Evolutionary conservation across 495 filamentous ascomycete species (phyloP).

Genomic region (Xylaria grammica): DNA sequence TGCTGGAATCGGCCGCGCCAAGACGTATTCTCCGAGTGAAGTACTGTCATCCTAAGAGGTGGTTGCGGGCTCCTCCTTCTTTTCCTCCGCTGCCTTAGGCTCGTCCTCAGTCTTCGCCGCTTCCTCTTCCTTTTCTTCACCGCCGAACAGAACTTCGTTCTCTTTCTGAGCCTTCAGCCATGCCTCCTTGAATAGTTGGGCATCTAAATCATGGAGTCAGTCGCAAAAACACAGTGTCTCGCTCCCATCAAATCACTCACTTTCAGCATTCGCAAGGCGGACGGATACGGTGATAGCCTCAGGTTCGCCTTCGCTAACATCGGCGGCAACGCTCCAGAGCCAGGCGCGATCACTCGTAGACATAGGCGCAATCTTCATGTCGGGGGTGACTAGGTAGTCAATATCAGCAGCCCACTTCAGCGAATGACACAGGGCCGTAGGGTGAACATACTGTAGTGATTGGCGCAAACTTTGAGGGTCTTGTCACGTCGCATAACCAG

Average conservation of each 20-base stretch:
- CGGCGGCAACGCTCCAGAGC: conserved; percentile 98
- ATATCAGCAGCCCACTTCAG: conserved; percentile 12
- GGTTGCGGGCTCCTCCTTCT: conserved; percentile 30
- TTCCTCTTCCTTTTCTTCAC: conserved; percentile 33
- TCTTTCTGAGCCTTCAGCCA: conserved; percentile 98
- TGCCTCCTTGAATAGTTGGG: conserved; percentile 96
- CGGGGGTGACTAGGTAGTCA: conserved; percentile 76
- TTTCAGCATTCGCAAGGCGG: conserved; percentile 97
- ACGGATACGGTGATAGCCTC: conserved; percentile 96
- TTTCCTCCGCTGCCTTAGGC: conserved; percentile 33
- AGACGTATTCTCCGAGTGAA: not conserved
- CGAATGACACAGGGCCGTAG: not conserved
- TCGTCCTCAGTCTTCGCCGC: conserved; percentile 30
- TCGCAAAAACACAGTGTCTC: not conserved
- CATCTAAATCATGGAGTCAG: conserved; percentile 62
- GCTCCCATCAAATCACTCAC: conserved; percentile 58
- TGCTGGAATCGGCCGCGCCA: not conserved
- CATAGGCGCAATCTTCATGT: conserved; percentile 98
- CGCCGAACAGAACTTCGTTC: conserved; percentile 81
- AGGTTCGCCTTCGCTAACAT: conserved; percentile 97
- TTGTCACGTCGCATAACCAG: conserved; percentile 99
- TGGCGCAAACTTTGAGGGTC: conserved; percentile 99
- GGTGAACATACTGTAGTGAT: conserved; percentile 89
- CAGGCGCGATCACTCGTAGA: conserved; percentile 97
- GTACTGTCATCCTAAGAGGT: conserved; percentile 26